phyloP scores from a whole-genome alignment of 495 filamentous ascomycete species.

The Penicillium mononematosum region DNA sequence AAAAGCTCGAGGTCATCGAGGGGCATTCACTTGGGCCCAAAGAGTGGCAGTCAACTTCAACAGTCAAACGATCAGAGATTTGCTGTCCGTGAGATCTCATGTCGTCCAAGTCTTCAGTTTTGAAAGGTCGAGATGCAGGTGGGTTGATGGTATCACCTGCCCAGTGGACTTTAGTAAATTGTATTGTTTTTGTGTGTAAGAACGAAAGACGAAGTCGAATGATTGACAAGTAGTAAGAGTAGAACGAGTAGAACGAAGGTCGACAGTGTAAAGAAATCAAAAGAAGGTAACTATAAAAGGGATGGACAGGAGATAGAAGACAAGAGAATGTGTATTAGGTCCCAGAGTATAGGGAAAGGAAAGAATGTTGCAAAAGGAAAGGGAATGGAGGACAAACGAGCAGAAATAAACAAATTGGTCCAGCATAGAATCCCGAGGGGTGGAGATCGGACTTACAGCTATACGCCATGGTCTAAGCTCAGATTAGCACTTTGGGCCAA shows the following conservation, averaged over 20 bases:
- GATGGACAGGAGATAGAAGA: slow-evolving; percentile 10
- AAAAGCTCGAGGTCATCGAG: slow-evolving; percentile 49
- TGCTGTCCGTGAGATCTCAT: slow-evolving; percentile 44
- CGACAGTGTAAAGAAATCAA: slow-evolving; percentile 3
- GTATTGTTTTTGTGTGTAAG: neutral
- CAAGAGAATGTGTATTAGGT: slow-evolving; percentile 22
- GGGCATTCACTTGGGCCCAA: slow-evolving; percentile 47
- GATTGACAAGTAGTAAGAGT: neutral
- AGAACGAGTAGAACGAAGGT: slow-evolving; percentile 7
- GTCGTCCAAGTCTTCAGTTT: slow-evolving; percentile 33
- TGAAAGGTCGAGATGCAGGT: slow-evolving; percentile 27
- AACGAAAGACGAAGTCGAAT: slow-evolving; percentile 1
- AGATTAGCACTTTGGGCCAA: slow-evolving; percentile 25
- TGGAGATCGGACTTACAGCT: slow-evolving; percentile 40
- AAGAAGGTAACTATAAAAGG: slow-evolving; percentile 2
- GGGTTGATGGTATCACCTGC: slow-evolving; percentile 34
- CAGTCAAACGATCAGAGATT: slow-evolving; percentile 43
- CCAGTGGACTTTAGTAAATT: slow-evolving; percentile 19
- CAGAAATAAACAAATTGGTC: slow-evolving; percentile 47
- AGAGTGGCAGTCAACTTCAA: slow-evolving; percentile 46
- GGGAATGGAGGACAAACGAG: slow-evolving; percentile 28
- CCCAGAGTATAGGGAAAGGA: slow-evolving; percentile 19
- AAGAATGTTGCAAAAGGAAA: slow-evolving; percentile 30
- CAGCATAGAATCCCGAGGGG: slow-evolving; percentile 35
- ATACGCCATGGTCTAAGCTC: slow-evolving; percentile 40